Evolutionary conservation across 1,284 basidiomycete genomes (phyloP), one percentile per base, ranked within the genome.

Genomic region (Rhodotorula sp.): DNA sequence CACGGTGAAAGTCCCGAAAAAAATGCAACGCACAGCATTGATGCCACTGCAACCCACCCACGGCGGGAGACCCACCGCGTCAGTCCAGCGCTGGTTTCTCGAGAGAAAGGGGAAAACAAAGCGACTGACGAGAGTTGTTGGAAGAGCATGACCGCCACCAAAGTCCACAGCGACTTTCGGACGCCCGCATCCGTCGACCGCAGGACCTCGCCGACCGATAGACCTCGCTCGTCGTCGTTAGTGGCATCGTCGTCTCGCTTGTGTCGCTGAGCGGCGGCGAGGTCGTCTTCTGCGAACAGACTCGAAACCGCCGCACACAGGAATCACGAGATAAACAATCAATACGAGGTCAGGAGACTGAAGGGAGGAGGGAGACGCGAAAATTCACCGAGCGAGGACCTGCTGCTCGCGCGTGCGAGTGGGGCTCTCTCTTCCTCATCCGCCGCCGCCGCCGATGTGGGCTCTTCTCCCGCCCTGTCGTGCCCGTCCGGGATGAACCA

Each of bases 41-140:
- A 72, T 69, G 3, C 67, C 70, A 5, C 70, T 68, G 60, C 48
- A 15, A n/a, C n/a, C 18, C 29, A 6, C 18, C 39, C 26, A 51
- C 14, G 7, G 5, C 10, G 31, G 18, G 60, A 29, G 15, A 43
- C 39, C 39, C 8, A 7, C 39, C 39, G 34, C n/a, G 51, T 61
- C 21, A 59, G 51, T 31, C 16, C 15, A 15, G 3, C 14, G n/a
- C n/a, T n/a, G n/a, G n/a, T n/a, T n/a, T n/a, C n/a, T n/a, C n/a
- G n/a, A n/a, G n/a, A n/a, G n/a, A n/a, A n/a, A n/a, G n/a, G n/a
- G n/a, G n/a, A 2, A 71, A 69, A 6, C 72, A 76, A 31, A 15
- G 75, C 31, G 39, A 78, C 79, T 5, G 66, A 63, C 56, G 67
- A 65, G 16, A 68, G 43, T 26, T 76, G 74, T 46, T 76, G 76